Conservation (phyloP, 148 eudicot species). For the Cornus suecica region DNA sequence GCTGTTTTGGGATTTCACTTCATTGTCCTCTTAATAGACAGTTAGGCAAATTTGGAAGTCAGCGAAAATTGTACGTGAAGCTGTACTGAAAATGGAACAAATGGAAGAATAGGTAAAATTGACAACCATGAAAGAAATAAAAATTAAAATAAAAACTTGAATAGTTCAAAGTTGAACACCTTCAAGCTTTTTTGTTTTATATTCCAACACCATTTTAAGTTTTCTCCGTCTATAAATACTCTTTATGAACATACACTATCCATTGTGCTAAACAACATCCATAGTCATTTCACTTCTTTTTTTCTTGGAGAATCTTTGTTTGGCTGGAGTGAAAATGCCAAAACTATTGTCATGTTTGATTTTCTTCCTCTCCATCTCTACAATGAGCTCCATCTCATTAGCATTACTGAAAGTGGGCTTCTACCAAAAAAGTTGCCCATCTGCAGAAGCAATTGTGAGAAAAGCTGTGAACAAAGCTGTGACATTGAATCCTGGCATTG, state of each 20-base stretch:
- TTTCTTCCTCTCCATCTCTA: not conserved
- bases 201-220: not conserved
- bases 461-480: slow-evolving; percentile 28
- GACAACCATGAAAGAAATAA: not conserved
- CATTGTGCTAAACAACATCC: too few relatives aligned
- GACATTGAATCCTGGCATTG: slow-evolving; percentile 29
- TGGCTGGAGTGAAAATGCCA: not conserved
- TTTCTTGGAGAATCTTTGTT: too few relatives aligned
- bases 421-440: slow-evolving; percentile 32
- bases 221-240: not conserved
- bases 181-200: not conserved
- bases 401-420: slow-evolving; percentile 24
- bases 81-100: not conserved
- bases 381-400: not conserved
- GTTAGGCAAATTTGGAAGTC: too few relatives aligned
- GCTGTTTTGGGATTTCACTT: too few relatives aligned
- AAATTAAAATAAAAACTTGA: not conserved
- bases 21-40: too few relatives aligned
- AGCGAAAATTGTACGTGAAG: too few relatives aligned
- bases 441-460: slow-evolving; percentile 34
- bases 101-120: not conserved
- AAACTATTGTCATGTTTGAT: not conserved
- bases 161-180: not conserved
- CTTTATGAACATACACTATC: not conserved
- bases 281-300: too few relatives aligned